These are phyloP conservation scores for Daldinia eschscholtzii DNA, from an alignment of 2,329 filamentous ascomycete species.

Conservation along the genomic window DNA sequence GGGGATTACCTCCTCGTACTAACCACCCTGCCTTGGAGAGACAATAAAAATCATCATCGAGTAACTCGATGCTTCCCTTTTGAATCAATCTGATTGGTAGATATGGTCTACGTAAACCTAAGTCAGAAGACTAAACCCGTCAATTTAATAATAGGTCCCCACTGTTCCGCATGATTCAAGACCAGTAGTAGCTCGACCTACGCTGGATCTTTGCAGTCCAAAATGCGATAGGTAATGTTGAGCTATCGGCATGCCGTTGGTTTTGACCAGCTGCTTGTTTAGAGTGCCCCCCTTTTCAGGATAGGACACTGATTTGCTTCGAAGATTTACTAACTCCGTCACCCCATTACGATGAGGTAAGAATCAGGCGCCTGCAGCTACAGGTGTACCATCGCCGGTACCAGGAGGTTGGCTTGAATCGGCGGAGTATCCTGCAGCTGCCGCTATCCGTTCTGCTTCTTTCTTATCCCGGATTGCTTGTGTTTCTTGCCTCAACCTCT, in stretches of 20 bases:
- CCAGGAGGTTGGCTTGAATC: constrained; percentile 51
- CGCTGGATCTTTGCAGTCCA: constrained; percentile 21
- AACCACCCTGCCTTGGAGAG: background rate
- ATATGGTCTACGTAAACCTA: constrained; percentile 38
- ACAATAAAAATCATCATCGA: constrained; percentile 2
- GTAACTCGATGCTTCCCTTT: background rate
- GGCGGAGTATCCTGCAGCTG: constrained; percentile 55
- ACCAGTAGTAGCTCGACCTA: constrained; percentile 39
- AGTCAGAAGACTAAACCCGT: constrained; percentile 30
- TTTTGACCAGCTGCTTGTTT: constrained; percentile 38
- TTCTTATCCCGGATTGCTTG: constrained; percentile 79
- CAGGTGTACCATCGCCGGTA: constrained; percentile 56
- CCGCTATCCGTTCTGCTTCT: constrained; percentile 77
- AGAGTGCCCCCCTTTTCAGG: constrained; percentile 15
- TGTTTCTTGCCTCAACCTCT: constrained; percentile 86
- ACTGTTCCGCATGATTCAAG: constrained; percentile 40
- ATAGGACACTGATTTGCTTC: constrained; percentile 19
- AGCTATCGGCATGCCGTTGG: constrained; percentile 23
- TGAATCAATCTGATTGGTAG: constrained; percentile 31
- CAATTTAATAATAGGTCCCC: constrained; percentile 28
- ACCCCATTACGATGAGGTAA: constrained; percentile 3
- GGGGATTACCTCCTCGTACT: constrained; percentile 5
- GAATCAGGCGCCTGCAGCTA: constrained; percentile 40
- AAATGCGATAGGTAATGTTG: constrained; percentile 22
- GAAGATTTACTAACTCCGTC: constrained; percentile 18